These are phyloP conservation scores for Colletotrichum cuscutae DNA, from an alignment of 2,329 filamentous ascomycete genomes.

Conservation along the genomic window DNA sequence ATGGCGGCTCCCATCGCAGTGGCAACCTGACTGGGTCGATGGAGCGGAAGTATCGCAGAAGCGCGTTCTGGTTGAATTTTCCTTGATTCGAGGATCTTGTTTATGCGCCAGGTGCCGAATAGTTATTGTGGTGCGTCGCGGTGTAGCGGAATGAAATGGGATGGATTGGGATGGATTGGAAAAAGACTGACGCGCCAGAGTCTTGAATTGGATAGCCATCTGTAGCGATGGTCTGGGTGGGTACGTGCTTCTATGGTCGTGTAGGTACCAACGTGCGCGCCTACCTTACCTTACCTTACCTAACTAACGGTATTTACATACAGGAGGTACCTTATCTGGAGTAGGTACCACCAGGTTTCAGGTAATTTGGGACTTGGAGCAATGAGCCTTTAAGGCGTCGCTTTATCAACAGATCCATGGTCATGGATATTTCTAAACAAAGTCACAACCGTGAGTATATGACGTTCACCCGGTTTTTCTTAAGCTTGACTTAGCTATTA, in stretches of 20 bases:
- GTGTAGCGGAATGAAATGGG: neutral
- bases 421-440: too few relatives aligned
- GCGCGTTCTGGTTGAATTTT: neutral
- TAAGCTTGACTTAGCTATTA: too few relatives aligned
- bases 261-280: neutral
- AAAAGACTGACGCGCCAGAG: neutral
- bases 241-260: neutral
- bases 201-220: neutral
- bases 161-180: neutral
- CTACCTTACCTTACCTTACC: neutral
- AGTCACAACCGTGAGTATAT: too few relatives aligned
- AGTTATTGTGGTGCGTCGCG: neutral
- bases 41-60: neutral
- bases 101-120: neutral
- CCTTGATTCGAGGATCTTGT: neutral
- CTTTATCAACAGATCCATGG: too few relatives aligned
- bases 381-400: too few relatives aligned
- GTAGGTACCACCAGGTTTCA: too few relatives aligned
- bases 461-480: too few relatives aligned
- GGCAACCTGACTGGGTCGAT: neutral
- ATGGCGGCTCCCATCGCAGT: slow-evolving; percentile 43
- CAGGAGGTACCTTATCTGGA: too few relatives aligned
- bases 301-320: too few relatives aligned
- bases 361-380: too few relatives aligned
- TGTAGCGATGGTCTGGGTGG: neutral